Evolutionary conservation across 805 yeast genomes (phyloP), one percentile per base, ranked within the genome.

Genomic region (Brettanomyces sp.): DNA sequence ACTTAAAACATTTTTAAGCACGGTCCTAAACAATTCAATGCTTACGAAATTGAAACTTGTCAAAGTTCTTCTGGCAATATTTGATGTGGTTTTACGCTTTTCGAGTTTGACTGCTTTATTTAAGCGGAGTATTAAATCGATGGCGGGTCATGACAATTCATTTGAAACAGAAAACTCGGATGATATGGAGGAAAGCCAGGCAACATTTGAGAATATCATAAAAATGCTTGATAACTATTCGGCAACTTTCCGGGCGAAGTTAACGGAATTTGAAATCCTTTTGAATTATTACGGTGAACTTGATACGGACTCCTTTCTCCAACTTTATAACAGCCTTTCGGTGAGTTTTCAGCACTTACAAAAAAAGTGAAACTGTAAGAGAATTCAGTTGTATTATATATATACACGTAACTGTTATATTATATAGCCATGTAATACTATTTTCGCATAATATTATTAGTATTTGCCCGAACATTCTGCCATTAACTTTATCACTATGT

Each of bases 401-500:
- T n/a, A 18, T 35, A 18, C 18, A 18, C 18, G 18, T 18, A n/a
- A 18, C 14, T 34, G 35, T 30, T 24, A 24, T 5, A 24, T 36
- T 24, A 33, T 23, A 44, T 25, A 34, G 12, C 7, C 36, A 14
- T 40, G 30, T 35, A 40, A 35, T 6, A 28, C 32, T 6, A 28
- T 9, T 28, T 28, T 9, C 32, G 32, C 32, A 28, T 9, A 13
- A 14, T 50, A 28, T 24, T 35, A 41, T 5, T 50, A 49, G 25
- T 50, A 33, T 46, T 58, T 64, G 3, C 63, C 65, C 2, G 78
- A 73, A 35, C 76, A 66, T 52, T 75, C 79, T 5, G 82, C 84
- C 96, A 90, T 88, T 64, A 80, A 69, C 28, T 70, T 62, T 22
- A 89, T 74, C 48, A 90, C 76, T 25, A 68, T 69, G 45, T 87